These are phyloP conservation scores for Aschersonia sp. DNA, from an alignment of 2,329 filamentous ascomycete genomes.

Conservation along the genomic window DNA sequence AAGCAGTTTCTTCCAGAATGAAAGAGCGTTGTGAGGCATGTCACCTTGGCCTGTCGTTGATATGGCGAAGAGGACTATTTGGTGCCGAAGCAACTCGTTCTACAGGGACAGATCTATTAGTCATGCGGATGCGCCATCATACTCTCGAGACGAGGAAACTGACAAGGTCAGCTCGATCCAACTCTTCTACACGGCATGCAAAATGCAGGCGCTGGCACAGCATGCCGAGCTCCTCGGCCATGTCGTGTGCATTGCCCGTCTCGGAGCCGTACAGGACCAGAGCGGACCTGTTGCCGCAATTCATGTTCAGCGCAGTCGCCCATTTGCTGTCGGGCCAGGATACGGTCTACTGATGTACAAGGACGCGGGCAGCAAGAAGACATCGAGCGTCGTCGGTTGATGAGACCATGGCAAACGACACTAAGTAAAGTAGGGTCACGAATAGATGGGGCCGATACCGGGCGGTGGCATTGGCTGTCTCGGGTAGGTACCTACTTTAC, in stretches of 20 bases:
- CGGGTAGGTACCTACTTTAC: no score
- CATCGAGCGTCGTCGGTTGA: no score
- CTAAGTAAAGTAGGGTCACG: no score
- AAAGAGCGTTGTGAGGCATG: conserved; percentile 66
- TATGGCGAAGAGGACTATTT: conserved; percentile 62
- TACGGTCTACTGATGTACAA: no score
- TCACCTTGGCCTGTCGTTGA: conserved; percentile 95
- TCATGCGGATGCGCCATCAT: neutral
- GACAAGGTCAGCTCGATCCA: conserved; percentile 66
- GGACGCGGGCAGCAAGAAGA: no score
- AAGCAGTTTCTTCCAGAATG: conserved; percentile 76
- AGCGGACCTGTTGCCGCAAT: conserved; percentile 19
- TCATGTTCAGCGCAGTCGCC: neutral
- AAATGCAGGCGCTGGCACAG: conserved; percentile 69
- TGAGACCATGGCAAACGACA: no score
- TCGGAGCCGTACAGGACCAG: conserved; percentile 88
- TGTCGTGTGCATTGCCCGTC: conserved; percentile 86
- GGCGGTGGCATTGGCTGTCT: no score
- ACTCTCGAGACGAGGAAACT: conserved; percentile 14
- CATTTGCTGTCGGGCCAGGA: no score
- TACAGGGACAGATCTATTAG: conserved; percentile 10
- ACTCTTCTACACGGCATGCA: conserved; percentile 56
- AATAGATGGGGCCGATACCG: no score
- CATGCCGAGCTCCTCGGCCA: conserved; percentile 70
- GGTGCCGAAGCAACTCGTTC: conserved; percentile 35